These are phyloP conservation scores for Alloascoidea africana DNA, from an alignment of 805 yeast species.

Conservation along the genomic window DNA sequence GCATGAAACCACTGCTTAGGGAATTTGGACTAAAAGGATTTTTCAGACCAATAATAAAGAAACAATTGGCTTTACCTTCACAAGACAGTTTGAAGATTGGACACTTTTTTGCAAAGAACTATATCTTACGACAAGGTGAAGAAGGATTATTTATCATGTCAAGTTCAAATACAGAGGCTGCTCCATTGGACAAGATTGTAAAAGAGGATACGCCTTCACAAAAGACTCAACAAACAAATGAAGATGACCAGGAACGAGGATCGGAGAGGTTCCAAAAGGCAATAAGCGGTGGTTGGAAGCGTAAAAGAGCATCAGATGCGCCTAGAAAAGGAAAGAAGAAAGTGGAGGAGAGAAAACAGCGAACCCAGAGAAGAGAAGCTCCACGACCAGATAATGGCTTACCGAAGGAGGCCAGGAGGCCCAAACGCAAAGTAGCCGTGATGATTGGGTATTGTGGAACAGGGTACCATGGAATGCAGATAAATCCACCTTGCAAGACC, in stretches of 20 bases:
- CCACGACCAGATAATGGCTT: background rate
- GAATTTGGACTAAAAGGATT: too few species aligned
- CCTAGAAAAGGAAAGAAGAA: background rate
- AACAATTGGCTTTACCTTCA: too few species aligned
- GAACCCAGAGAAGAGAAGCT: background rate
- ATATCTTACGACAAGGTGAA: too few species aligned
- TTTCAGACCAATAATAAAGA: too few species aligned
- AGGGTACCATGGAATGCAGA: conserved; percentile 93
- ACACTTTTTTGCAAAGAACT: too few species aligned
- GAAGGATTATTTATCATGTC: too few species aligned
- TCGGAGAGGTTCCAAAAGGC: background rate
- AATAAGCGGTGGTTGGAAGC: conserved; percentile 1
- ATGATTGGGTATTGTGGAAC: conserved; percentile 92
- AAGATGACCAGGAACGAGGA: background rate
- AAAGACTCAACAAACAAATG: too few species aligned
- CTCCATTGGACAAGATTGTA: too few species aligned
- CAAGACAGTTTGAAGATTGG: too few species aligned
- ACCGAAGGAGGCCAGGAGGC: conserved; percentile 21
- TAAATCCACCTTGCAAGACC: conserved; percentile 76
- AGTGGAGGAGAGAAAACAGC: background rate
- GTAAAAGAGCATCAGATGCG: background rate
- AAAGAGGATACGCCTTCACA: too few species aligned
- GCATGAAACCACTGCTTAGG: too few species aligned
- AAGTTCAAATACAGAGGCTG: too few species aligned
- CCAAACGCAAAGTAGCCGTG: conserved; percentile 75